Base-by-base conservation (phyloP, 371 early-diverging fungal species). In the Actinomortierella ambigua region DNA sequence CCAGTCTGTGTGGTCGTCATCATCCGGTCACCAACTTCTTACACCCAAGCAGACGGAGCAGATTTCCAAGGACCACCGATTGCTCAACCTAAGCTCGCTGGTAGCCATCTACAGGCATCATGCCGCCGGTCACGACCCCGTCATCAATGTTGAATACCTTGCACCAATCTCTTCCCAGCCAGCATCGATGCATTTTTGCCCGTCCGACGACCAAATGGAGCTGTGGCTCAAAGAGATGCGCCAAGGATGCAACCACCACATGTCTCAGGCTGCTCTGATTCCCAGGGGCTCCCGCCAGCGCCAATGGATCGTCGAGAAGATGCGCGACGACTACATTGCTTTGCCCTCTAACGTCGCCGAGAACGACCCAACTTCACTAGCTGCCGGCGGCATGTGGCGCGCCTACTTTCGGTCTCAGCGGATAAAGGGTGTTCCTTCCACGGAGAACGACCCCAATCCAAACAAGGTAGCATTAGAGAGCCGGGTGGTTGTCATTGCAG, bases 351-450 rank as follows among this genome's bases (percentile, higher is more conserved):
- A 50, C 40, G 73, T 71, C 27, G 55, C 66, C 8, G 73, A 71
- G 48, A 63, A 71, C 39, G 59, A 71, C 20, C 73, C 73, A 11
- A 57, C 73, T 11, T 58, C 73, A n/a, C 27, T 71, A 50, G 73
- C 66, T 8, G 73, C 73, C 26, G 73, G 73, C 22, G 73, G 73
- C 23, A 71, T 71, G 73, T 71, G 73, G 73, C 58, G 73, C 11
- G 73, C 66, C 2, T 71, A 55, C 53, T 71, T 71, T 42, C 65
- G 56, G 57, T 40, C 29, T 15, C 73, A 71, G 44, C 50, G 48
- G 53, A 71, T 71, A 49, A 71, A 71, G 41, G 73, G 73, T 7
- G 60, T 71, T 13, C 66, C 73, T 1, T 29, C 47, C 15, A 52
- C 47, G 6, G 66, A 66, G 18, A 50, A 17, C 27, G 66, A 28